These are phyloP conservation scores for Colletotrichum theobromicola DNA, from an alignment of 2,329 filamentous ascomycete genomes.

Conservation along the genomic window DNA sequence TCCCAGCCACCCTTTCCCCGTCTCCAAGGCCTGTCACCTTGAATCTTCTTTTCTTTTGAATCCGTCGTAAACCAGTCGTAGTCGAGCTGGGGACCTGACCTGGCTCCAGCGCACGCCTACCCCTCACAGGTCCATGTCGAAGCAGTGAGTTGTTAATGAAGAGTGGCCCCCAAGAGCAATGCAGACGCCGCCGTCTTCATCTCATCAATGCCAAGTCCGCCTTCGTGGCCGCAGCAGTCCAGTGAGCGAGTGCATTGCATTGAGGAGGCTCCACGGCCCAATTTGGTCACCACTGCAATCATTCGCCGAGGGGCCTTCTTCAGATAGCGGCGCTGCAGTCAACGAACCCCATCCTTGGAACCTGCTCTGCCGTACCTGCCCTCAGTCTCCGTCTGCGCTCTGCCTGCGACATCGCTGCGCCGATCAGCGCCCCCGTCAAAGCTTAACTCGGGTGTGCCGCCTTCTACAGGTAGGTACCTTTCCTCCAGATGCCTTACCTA, in stretches of 20 bases:
- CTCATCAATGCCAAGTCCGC: neutral
- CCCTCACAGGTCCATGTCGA: neutral
- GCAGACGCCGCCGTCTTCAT: neutral
- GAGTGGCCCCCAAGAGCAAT: neutral
- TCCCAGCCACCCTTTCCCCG: conserved; percentile 7
- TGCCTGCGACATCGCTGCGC: conserved; percentile 20
- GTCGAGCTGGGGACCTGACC: neutral
- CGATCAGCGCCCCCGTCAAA: conserved; percentile 17
- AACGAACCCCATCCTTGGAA: neutral
- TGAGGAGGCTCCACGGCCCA: neutral
- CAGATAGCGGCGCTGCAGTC: neutral
- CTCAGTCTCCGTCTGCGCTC: neutral
- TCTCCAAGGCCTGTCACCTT: conserved; percentile 6
- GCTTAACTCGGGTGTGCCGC: conserved; percentile 10
- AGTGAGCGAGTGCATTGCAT: neutral
- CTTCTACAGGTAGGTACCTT: too few species aligned
- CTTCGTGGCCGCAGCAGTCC: neutral
- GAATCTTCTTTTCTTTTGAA: neutral
- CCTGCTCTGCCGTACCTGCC: neutral
- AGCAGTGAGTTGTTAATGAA: neutral
- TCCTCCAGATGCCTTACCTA: too few species aligned
- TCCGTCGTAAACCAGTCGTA: neutral
- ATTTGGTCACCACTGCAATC: neutral
- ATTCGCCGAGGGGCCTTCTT: neutral
- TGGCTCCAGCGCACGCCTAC: neutral